These are phyloP conservation scores for Neocatenulostroma microsporum DNA, from an alignment of 2,329 filamentous ascomycete species.

Conservation along the genomic window DNA sequence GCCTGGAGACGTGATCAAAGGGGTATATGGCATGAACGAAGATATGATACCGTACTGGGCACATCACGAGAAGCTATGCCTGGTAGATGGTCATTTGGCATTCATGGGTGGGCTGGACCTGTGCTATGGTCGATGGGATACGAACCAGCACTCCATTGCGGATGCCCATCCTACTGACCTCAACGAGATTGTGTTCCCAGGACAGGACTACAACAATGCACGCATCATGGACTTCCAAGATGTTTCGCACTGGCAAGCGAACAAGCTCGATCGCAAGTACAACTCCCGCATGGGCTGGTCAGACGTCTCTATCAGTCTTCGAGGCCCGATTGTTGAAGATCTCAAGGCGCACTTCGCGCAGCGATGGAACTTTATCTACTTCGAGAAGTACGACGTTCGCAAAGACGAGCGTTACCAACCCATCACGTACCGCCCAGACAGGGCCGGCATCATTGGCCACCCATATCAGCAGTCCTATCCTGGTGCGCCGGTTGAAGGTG, in stretches of 20 bases:
- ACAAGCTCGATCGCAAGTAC: slow-evolving; percentile 65
- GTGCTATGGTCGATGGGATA: slow-evolving; percentile 82
- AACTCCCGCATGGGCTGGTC: slow-evolving; percentile 89
- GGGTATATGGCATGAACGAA: slow-evolving; percentile 72
- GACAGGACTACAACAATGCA: slow-evolving; percentile 90
- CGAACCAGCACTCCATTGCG: slow-evolving; percentile 70
- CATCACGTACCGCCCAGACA: slow-evolving; percentile 29
- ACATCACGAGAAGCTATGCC: slow-evolving; percentile 83
- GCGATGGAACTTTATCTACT: slow-evolving; percentile 86
- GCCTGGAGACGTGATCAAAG: slow-evolving; percentile 64
- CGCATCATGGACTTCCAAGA: slow-evolving; percentile 72
- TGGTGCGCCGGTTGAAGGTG: slow-evolving; percentile 18
- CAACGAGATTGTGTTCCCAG: slow-evolving; percentile 70
- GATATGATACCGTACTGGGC: slow-evolving; percentile 77
- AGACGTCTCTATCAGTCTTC: slow-evolving; percentile 70
- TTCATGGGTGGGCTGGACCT: slow-evolving; percentile 92
- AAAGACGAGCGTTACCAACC: slow-evolving; percentile 43
- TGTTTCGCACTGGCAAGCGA: slow-evolving; percentile 74
- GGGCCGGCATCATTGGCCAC: slow-evolving; percentile 29
- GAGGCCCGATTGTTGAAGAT: slow-evolving; percentile 66
- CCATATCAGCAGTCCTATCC: slow-evolving; percentile 21
- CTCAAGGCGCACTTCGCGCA: slow-evolving; percentile 72
- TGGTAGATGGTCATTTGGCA: slow-evolving; percentile 68
- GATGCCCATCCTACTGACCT: slow-evolving; percentile 75
- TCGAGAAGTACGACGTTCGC: slow-evolving; percentile 65